These are phyloP conservation scores for Debaryomycetaceae sp. DNA, from an alignment of 1,139 yeast species.

Conservation along the genomic window DNA sequence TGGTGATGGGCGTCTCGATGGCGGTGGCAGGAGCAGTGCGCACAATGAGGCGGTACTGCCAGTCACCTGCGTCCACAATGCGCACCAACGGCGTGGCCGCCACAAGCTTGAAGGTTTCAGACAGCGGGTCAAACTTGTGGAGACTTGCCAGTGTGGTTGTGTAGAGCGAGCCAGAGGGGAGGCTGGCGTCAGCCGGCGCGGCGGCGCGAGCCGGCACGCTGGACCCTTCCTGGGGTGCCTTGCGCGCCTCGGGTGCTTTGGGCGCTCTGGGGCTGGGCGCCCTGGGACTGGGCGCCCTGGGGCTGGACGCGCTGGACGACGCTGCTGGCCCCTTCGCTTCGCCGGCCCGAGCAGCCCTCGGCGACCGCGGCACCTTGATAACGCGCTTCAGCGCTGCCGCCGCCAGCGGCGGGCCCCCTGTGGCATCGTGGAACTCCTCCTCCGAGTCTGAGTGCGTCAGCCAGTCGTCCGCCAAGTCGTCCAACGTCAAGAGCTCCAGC, in stretches of 20 bases:
- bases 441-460: conserved; percentile 3
- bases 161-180: too few relatives aligned
- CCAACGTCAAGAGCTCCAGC: conserved; percentile 20
- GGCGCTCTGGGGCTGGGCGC: too few relatives aligned
- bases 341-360: too few relatives aligned
- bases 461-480: conserved; percentile 15
- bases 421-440: conserved; percentile 5
- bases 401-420: not conserved
- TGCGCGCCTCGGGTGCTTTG: too few relatives aligned
- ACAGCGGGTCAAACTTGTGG: conserved; percentile 52
- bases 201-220: too few relatives aligned
- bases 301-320: too few relatives aligned
- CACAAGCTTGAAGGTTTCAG: conserved; percentile 40
- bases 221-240: too few relatives aligned
- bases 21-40: conserved; percentile 11
- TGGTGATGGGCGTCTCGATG: conserved; percentile 42
- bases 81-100: conserved; percentile 16
- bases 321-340: too few relatives aligned
- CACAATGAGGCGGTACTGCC: conserved; percentile 51
- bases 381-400: not conserved
- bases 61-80: conserved; percentile 47
- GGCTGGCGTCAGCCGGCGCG: too few relatives aligned
- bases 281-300: too few relatives aligned
- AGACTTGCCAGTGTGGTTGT: conserved; percentile 21
- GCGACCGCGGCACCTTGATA: not conserved